These are phyloP conservation scores for Punica granatum DNA, from an alignment of 345 rosid species.

Conservation along the genomic window DNA sequence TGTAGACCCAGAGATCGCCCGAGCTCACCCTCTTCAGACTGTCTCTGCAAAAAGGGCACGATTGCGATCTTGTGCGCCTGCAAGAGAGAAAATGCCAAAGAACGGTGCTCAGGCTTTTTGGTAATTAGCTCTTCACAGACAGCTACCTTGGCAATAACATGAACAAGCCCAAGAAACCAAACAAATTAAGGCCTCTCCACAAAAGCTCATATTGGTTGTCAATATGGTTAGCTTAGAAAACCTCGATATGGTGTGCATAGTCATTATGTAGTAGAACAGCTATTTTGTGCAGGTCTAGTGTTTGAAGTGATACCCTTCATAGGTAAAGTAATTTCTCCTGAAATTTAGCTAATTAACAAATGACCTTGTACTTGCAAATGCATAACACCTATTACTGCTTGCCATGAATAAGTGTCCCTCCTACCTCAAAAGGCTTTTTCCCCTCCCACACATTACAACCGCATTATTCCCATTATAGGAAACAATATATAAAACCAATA, in stretches of 20 bases:
- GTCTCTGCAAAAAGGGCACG: constrained; percentile 70
- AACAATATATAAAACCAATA: not conserved
- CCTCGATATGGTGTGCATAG: too few relatives aligned
- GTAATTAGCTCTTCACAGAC: too few relatives aligned
- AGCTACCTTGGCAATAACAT: too few relatives aligned
- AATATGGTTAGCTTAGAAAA: too few relatives aligned
- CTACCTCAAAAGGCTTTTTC: too few relatives aligned
- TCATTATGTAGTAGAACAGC: not conserved
- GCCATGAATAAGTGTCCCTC: not conserved
- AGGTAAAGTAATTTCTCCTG: not conserved
- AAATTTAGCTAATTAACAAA: not conserved
- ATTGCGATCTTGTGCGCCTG: constrained; percentile 54
- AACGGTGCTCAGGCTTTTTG: not conserved
- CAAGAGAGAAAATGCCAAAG: not conserved
- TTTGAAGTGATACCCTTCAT: not conserved
- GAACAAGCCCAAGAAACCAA: too few relatives aligned
- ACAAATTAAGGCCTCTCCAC: too few relatives aligned
- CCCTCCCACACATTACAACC: too few relatives aligned
- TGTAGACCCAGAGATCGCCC: constrained; percentile 55
- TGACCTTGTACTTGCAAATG: not conserved
- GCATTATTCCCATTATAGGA: not conserved
- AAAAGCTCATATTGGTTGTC: too few relatives aligned
- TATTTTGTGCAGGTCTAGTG: not conserved
- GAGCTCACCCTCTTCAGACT: constrained; percentile 62
- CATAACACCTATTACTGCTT: not conserved